Conservation (phyloP, 768 basidiomycete genomes). For the Saitozyma sp. region DNA sequence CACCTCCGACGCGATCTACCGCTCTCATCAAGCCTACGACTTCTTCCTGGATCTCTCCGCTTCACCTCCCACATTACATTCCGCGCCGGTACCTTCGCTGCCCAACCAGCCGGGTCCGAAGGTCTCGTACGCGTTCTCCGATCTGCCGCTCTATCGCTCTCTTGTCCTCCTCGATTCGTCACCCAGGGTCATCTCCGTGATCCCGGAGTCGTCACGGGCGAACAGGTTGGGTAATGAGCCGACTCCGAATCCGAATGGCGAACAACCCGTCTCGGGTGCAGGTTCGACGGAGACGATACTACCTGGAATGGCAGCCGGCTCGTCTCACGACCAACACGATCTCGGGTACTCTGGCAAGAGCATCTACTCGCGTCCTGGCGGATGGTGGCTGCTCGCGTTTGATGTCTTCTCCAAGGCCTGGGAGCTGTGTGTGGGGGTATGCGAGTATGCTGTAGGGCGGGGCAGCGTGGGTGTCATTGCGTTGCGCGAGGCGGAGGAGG, state of each 20-base stretch:
- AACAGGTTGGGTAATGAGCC: background rate
- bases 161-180: constrained; percentile 26
- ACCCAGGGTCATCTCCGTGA: constrained; percentile 17
- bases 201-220: background rate
- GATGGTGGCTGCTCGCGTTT: constrained; percentile 41
- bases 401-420: constrained; percentile 36
- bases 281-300: no score
- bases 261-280: no score
- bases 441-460: constrained; percentile 43
- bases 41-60: constrained; percentile 47
- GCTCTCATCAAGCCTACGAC: constrained; percentile 43
- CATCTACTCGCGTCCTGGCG: constrained; percentile 17
- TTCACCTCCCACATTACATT: constrained; percentile 10
- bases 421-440: constrained; percentile 47
- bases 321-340: background rate
- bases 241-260: background rate
- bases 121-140: constrained; percentile 34
- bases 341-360: background rate
- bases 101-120: background rate
- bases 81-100: constrained; percentile 2
- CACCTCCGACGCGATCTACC: constrained; percentile 48
- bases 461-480: constrained; percentile 24
- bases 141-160: constrained; percentile 42
- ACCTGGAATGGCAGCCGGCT: no score
- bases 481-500: constrained; percentile 36